These are phyloP conservation scores for Penicillium sp. DNA, from an alignment of 2,329 filamentous ascomycete species.

Conservation along the genomic window DNA sequence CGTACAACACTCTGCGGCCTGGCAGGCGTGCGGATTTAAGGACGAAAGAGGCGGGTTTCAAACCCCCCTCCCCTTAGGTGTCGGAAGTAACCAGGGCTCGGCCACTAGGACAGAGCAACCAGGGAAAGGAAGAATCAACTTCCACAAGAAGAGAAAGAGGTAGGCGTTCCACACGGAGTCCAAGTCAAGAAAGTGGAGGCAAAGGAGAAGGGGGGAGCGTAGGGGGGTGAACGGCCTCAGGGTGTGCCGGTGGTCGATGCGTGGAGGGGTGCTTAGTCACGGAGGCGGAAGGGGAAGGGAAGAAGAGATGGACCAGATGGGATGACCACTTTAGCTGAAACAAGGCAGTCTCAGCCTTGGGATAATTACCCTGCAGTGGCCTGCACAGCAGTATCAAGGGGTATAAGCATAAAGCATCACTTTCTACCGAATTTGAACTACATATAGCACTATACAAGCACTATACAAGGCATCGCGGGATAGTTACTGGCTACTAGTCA, in stretches of 20 bases:
- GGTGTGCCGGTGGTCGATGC: slow-evolving; percentile 27
- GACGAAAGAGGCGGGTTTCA: slow-evolving; percentile 20
- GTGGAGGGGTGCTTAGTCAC: slow-evolving; percentile 26
- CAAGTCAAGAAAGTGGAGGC: slow-evolving; percentile 7
- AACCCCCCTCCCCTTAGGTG: slow-evolving; percentile 16
- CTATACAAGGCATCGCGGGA: too few relatives aligned
- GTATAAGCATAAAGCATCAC: too few relatives aligned
- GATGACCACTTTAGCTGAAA: slow-evolving; percentile 13
- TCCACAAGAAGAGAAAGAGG: slow-evolving; percentile 10
- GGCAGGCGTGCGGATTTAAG: slow-evolving; percentile 30
- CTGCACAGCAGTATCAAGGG: too few relatives aligned
- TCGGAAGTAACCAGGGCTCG: slow-evolving; percentile 10
- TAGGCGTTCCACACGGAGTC: slow-evolving; percentile 8
- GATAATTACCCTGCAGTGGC: too few relatives aligned
- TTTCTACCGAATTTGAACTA: too few relatives aligned
- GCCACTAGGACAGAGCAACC: slow-evolving; percentile 23
- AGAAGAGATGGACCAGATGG: slow-evolving; percentile 6
- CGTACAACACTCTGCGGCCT: slow-evolving; percentile 37
- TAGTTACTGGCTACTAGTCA: too few relatives aligned
- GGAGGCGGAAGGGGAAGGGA: background rate
- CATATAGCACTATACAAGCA: too few relatives aligned
- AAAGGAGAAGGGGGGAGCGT: slow-evolving; percentile 11
- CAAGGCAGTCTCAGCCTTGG: background rate
- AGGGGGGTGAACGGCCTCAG: slow-evolving; percentile 23
- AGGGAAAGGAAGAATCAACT: slow-evolving; percentile 18